Conservation (phyloP, 1,284 basidiomycete species). For the Tremellales sp. region DNA sequence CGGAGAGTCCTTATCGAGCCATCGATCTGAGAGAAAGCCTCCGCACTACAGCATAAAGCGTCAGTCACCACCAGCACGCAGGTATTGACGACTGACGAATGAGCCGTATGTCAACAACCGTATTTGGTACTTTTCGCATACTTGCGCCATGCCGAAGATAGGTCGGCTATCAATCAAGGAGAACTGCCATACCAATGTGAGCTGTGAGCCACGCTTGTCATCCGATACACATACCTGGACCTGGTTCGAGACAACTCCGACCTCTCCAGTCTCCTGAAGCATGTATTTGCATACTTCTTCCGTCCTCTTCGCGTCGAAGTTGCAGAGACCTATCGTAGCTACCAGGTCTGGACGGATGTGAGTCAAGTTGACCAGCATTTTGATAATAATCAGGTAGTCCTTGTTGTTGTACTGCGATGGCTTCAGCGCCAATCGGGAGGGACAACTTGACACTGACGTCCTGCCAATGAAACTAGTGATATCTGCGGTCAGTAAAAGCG, state of each 20-base stretch:
- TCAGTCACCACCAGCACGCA: too few species aligned
- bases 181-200: conserved; percentile 55
- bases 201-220: too few species aligned
- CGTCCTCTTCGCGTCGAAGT: conserved; percentile 68
- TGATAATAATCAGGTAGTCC: conserved; percentile 62
- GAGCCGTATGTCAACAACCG: conserved; percentile 77
- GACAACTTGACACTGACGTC: not conserved
- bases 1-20: conserved; percentile 64
- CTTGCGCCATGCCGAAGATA: conserved; percentile 67
- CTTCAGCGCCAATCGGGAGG: conserved; percentile 58
- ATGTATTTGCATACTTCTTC: conserved; percentile 72
- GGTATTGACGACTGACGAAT: conserved; percentile 53
- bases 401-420: conserved; percentile 71
- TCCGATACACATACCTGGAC: conserved; percentile 58
- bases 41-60: conserved; percentile 59
- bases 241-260: conserved; percentile 70
- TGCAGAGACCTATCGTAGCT: conserved; percentile 66
- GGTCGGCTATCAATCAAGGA: conserved; percentile 73
- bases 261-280: conserved; percentile 42
- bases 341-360: conserved; percentile 53
- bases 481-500: not conserved
- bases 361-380: conserved; percentile 7
- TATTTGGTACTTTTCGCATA: conserved; percentile 65
- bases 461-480: not conserved
- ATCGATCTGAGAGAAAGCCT: conserved; percentile 71